phyloP scores from a whole-genome alignment of 345 rosid genomes.

The Raphanus raphanistrum region DNA sequence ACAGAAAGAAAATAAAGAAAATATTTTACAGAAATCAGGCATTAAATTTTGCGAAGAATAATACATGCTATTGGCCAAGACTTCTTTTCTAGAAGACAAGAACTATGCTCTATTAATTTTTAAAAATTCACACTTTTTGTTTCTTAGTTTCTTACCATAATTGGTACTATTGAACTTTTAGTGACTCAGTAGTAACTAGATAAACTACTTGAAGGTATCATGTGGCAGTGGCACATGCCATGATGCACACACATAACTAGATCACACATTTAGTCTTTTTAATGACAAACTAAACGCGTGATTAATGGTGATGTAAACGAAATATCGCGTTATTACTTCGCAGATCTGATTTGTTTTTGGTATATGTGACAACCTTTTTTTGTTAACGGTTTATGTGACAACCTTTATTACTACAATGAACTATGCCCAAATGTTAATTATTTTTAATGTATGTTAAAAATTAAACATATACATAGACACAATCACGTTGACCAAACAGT shows the following conservation, averaged over 20 bases:
- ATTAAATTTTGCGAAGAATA: constrained; percentile 25
- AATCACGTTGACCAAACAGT: constrained; percentile 1
- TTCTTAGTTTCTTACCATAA: constrained; percentile 9
- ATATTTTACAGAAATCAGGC: constrained; percentile 3
- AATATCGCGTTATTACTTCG: constrained; percentile 6
- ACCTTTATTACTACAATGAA: constrained; percentile 11
- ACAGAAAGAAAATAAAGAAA: not conserved
- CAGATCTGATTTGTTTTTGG: constrained; percentile 39
- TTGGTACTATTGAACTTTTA: constrained; percentile 7
- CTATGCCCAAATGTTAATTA: not conserved
- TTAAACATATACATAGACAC: not conserved
- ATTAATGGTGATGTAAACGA: constrained; percentile 23
- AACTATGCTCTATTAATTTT: not conserved
- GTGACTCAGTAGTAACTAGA: constrained; percentile 4
- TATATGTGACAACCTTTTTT: constrained; percentile 9
- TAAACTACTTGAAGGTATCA: not conserved
- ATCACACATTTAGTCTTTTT: not conserved
- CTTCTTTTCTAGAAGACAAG: constrained; percentile 8
- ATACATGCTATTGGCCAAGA: constrained; percentile 23
- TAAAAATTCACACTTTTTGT: not conserved
- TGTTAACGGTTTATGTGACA: constrained; percentile 17
- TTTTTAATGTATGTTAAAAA: not conserved
- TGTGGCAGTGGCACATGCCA: constrained; percentile 10
- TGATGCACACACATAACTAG: not conserved
- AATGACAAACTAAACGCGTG: constrained; percentile 13